Percentiles rank a stretch among this genome's conserved stretches.
Evolutionary conservation across 2,329 filamentous ascomycete genomes (phyloP).

Genomic region (Leptographium wingfieldii): DNA sequence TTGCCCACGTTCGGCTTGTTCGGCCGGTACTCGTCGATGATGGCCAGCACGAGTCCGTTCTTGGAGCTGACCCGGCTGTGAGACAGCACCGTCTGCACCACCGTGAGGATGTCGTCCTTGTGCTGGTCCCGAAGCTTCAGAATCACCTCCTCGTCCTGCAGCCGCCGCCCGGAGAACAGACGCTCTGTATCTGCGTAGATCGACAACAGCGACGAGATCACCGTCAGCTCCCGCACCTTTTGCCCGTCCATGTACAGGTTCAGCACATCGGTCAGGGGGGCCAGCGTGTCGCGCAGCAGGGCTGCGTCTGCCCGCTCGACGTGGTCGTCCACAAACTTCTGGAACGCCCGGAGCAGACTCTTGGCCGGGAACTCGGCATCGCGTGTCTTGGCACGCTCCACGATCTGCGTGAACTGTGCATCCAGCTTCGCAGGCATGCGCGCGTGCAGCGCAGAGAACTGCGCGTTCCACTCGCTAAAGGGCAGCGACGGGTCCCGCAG

Average conservation of each 20-base stretch:
- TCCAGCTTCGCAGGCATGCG: slow-evolving; percentile 95
- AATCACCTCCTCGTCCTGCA: slow-evolving; percentile 86
- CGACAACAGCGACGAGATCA: slow-evolving; percentile 68
- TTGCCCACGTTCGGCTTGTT: slow-evolving; percentile 87
- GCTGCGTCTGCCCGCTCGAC: slow-evolving; percentile 60
- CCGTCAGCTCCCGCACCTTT: slow-evolving; percentile 77
- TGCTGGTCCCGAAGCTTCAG: slow-evolving; percentile 90
- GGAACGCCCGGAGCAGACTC: slow-evolving; percentile 68
- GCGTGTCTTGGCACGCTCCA: slow-evolving; percentile 69
- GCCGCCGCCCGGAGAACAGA: slow-evolving; percentile 73
- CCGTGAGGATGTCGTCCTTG: slow-evolving; percentile 77
- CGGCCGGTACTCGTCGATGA: slow-evolving; percentile 86
- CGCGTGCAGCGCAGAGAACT: slow-evolving; percentile 91
- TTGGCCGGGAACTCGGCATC: slow-evolving; percentile 86
- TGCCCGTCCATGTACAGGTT: slow-evolving; percentile 73
- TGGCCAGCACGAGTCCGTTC: slow-evolving; percentile 84
- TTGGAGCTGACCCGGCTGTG: slow-evolving; percentile 88
- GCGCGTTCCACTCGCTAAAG: slow-evolving; percentile 91
- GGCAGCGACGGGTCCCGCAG: slow-evolving; percentile 81
- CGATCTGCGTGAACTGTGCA: slow-evolving; percentile 64
- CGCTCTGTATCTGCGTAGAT: slow-evolving; percentile 74
- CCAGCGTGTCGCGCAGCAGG: slow-evolving; percentile 58
- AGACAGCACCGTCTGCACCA: slow-evolving; percentile 82
- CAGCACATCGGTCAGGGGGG: slow-evolving; percentile 67
- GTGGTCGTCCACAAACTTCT: slow-evolving; percentile 82